These are phyloP conservation scores for Talaromyces ruber DNA, from an alignment of 495 filamentous ascomycete genomes.

Conservation along the genomic window DNA sequence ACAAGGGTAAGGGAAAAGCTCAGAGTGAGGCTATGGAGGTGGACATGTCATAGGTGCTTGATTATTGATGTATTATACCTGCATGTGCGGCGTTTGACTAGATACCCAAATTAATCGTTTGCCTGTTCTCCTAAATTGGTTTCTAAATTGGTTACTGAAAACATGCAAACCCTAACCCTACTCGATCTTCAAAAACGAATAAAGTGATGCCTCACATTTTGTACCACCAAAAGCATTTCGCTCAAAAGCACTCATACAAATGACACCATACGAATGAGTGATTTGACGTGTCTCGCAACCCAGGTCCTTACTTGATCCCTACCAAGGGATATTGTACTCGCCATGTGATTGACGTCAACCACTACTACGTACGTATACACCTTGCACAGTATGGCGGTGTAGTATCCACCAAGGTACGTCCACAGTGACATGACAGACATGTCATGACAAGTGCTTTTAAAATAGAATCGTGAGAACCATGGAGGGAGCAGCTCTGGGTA, in stretches of 20 bases:
- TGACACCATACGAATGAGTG: neutral
- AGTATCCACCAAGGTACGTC: neutral
- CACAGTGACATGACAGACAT: no score
- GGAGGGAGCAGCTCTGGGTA: neutral
- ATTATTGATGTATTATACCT: neutral
- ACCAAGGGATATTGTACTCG: neutral
- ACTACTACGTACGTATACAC: neutral
- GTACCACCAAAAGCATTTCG: neutral
- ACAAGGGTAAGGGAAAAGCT: neutral
- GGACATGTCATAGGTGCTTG: conserved; percentile 7
- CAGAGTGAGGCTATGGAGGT: conserved; percentile 17
- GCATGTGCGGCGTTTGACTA: neutral
- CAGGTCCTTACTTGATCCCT: neutral
- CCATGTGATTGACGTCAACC: neutral
- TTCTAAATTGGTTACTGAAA: neutral
- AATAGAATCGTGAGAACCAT: neutral
- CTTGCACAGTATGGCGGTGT: no score
- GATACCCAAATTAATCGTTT: neutral
- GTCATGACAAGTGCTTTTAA: neutral
- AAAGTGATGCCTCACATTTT: neutral
- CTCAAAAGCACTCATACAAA: neutral
- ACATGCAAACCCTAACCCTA: neutral
- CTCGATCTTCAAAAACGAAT: neutral
- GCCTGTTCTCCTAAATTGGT: neutral
- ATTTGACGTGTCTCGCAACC: neutral